phyloP scores from a whole-genome alignment of 257 asterid species.

The Solanum rostratum region DNA sequence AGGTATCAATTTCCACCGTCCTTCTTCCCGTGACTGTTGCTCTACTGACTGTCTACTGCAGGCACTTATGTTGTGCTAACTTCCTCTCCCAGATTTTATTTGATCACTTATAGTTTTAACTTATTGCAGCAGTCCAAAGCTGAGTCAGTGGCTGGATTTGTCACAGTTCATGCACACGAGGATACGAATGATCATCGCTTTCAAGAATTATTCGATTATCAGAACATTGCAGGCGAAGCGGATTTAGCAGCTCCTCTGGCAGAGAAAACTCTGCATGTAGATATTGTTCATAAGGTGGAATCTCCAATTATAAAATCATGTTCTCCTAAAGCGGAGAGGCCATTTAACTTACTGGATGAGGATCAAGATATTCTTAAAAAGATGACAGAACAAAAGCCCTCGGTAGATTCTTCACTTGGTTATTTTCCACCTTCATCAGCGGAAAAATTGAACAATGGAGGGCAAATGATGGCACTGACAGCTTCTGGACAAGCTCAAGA shows the following conservation, averaged over 20 bases:
- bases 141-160: constrained; percentile 27
- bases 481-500: constrained; percentile 17
- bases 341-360: constrained; percentile 6
- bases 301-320: constrained; percentile 12
- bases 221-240: constrained; percentile 6
- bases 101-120: neutral
- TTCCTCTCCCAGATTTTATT: neutral
- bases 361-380: constrained; percentile 2
- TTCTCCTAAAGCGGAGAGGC: constrained; percentile 10
- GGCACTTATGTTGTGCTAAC: neutral
- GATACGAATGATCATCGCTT: constrained; percentile 25
- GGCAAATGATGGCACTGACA: neutral
- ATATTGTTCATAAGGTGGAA: constrained; percentile 35
- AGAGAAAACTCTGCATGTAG: constrained; percentile 66
- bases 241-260: constrained; percentile 15
- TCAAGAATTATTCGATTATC: constrained; percentile 34
- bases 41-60: neutral
- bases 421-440: constrained; percentile 9
- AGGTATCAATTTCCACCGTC: constrained; percentile 30
- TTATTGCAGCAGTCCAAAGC: constrained; percentile 30
- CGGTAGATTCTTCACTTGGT: constrained; percentile 12
- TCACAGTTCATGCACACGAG: constrained; percentile 7
- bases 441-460: constrained; percentile 1
- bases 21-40: neutral
- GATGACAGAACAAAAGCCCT: constrained; percentile 13